Base-by-base conservation (phyloP, 1,284 basidiomycete species). In the Puccinia novopanici region DNA sequence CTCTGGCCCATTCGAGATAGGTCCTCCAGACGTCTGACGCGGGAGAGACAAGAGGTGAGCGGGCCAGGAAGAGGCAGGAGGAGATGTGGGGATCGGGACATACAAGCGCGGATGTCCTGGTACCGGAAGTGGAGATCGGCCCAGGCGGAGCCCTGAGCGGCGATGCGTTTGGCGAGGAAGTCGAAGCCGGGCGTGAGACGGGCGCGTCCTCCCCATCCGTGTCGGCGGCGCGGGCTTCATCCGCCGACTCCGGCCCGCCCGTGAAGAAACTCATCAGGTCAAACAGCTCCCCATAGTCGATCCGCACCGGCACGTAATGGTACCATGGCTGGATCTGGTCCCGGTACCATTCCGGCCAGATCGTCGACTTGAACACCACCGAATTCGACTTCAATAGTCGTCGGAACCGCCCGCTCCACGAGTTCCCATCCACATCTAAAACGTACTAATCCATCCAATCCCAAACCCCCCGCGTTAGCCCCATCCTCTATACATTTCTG, bases 251-350 rank as follows among this genome's bases (percentile, higher is more conserved):
- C 0, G 86, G 86, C 0, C 85, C 83, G 8, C 88, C 88, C 15
- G 85, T 83, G 82, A 88, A 88, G 84, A 88, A 88, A 6, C 87
- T 86, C 84, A 88, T 86, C 70, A 87, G 85, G 81, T 87, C 84
- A 84, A 87, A 88, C 5, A 89, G 82, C 81, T 88, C 88, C 15
- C 87, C 86, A 74, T 88, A 87, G 82, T 89, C 89, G 10, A 88
- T 83, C 83, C 90, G 88, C 50, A 91, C 85, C 0, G 90, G 90
- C 0, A 91, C 86, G 81, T 90, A 91, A 84, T 91, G 90, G 1
- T 90, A 87, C 89, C 90, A 90, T 0, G 87, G 87, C 75, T 86
- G 86, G 5, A 89, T 84, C n/a, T 88, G 87, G 67, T 89, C 88
- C 37, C 84, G 83, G 78, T 86, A 84, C 76, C 87, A 88, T 82